phyloP scores from a whole-genome alignment of 1,284 basidiomycete species.

The Marasmius tenuissimus region DNA sequence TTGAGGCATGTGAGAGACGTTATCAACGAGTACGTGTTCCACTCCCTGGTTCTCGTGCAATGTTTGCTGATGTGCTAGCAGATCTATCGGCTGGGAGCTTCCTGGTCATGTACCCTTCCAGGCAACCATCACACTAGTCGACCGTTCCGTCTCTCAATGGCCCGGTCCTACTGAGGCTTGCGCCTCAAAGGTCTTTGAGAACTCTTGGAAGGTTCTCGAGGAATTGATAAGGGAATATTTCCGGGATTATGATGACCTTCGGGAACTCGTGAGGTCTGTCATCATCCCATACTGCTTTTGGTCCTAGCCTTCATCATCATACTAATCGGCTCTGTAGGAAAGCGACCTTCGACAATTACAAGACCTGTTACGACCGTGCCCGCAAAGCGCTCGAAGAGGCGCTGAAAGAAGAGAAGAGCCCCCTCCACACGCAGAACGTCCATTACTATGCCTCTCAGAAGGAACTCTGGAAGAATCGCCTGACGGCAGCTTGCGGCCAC shows the following conservation, averaged over 20 bases:
- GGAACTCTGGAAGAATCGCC: constrained; percentile 2
- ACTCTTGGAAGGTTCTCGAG: constrained; percentile 30
- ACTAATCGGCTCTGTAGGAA: background rate
- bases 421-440: constrained; percentile 13
- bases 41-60: background rate
- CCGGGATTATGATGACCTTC: constrained; percentile 6
- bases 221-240: constrained; percentile 4
- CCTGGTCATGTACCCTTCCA: constrained; percentile 50
- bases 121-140: constrained; percentile 43
- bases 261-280: constrained; percentile 8
- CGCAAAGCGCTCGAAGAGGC: constrained; percentile 3
- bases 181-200: too few relatives aligned
- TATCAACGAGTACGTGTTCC: constrained; percentile 28
- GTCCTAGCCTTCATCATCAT: background rate
- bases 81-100: constrained; percentile 52
- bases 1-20: constrained; percentile 29
- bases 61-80: constrained; percentile 17
- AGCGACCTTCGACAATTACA: background rate
- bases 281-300: background rate
- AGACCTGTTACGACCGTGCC: constrained; percentile 3
- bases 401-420: constrained; percentile 5
- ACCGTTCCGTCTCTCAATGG: constrained; percentile 41
- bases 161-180: constrained; percentile 36
- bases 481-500: background rate
- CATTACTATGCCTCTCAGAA: constrained; percentile 1